Base-by-base conservation (phyloP, 2,329 filamentous ascomycete genomes). In the Thielaviopsis punctulata region DNA sequence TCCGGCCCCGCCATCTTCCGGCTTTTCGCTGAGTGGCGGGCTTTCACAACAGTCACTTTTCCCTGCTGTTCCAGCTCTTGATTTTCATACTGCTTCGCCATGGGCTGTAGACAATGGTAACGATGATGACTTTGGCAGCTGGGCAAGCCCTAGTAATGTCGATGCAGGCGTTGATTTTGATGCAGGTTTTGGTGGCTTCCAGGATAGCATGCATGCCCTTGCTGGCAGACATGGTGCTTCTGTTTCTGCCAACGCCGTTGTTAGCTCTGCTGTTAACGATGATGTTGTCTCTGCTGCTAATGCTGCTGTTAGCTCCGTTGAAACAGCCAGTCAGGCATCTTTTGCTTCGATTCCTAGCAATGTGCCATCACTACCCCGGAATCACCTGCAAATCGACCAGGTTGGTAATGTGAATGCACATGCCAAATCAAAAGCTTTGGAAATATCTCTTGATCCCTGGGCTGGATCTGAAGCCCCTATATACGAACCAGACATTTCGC, bases 81-180 rank as follows among this genome's bases (percentile, higher is more conserved):
- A 52, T 27, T 15, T 55, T 23, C 49, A 45, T 15, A 46, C 18
- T 12, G 30, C 54, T 22, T 49, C 47, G 10, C 50, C 51, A 15
- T 55, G 54, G 54, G 43, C 43, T 10, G 46, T 39, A 24, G 49
- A 50, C 24, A 47, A 44, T 39, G 43, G 19, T 36, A 44, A 47
- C 23, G 47, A 51, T 25, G 19, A 45, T 45, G 50, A 27, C 10
- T 52, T 55, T 48, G 54, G 51, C 15, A 48, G 50, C 39, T 52
- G 48, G 50, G 48, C 47, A 15, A 25, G 48, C 23, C 21, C 43
- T 12, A 50, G 47, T 21, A 19, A 30, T 19, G 41, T 33, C 19
- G 39, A 51, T 25, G 48, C 21, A 10, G 44, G 30, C n/a, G 22
- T 55, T 45, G 45, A 46, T 23, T 45, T 22, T 19, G n/a, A n/a